A percentile compares a stretch with the other conserved stretches of the same genome.
These are phyloP conservation scores for Mantamonas sphyraenae DNA, from an alignment of 78 protist genomes.

Conservation along the genomic window DNA sequence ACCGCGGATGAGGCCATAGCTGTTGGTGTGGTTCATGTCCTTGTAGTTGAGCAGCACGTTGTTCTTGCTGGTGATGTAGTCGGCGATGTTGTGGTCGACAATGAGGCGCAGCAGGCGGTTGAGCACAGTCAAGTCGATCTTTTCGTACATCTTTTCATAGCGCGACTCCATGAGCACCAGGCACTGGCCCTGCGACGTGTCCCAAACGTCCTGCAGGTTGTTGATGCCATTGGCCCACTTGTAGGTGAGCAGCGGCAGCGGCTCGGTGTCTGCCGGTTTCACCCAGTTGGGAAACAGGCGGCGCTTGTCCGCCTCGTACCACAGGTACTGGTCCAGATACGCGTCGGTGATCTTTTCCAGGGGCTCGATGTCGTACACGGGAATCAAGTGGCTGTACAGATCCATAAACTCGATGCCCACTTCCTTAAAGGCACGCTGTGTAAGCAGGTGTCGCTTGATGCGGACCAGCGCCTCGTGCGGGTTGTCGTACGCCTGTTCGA, in stretches of 20 bases:
- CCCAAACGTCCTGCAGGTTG: constrained; percentile 89
- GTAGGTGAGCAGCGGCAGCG: constrained; percentile 98
- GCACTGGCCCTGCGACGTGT: constrained; percentile 88
- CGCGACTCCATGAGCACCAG: constrained; percentile 82
- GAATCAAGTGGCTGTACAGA: constrained; percentile 87
- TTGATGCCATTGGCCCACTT: constrained; percentile 99
- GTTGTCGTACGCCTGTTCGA: constrained; percentile 99
- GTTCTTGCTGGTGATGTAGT: constrained; percentile 98
- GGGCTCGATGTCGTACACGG: constrained; percentile 97
- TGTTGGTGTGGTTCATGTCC: constrained; percentile 97
- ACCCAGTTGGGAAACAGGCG: constrained; percentile 99
- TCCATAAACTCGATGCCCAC: constrained; percentile 96
- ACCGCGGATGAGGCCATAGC: constrained; percentile 96
- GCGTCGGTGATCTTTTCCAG: constrained; percentile 99
- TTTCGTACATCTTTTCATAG: constrained; percentile 84
- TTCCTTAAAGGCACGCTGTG: constrained; percentile 97
- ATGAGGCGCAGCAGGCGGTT: constrained; percentile 92
- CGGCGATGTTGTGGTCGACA: constrained; percentile 98
- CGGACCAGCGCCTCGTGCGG: constrained; percentile 97
- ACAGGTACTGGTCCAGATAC: constrained; percentile 98
- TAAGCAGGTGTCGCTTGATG: constrained; percentile 95
- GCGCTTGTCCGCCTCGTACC: constrained; percentile 98
- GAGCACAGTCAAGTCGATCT: constrained; percentile 96
- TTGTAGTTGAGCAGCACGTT: constrained; percentile 92
- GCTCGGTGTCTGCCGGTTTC: constrained; percentile 99